Percentiles rank a stretch among this genome's conserved stretches.
Conservation (phyloP, 805 yeast species). For the Cyberlindnera mississippiensis region DNA sequence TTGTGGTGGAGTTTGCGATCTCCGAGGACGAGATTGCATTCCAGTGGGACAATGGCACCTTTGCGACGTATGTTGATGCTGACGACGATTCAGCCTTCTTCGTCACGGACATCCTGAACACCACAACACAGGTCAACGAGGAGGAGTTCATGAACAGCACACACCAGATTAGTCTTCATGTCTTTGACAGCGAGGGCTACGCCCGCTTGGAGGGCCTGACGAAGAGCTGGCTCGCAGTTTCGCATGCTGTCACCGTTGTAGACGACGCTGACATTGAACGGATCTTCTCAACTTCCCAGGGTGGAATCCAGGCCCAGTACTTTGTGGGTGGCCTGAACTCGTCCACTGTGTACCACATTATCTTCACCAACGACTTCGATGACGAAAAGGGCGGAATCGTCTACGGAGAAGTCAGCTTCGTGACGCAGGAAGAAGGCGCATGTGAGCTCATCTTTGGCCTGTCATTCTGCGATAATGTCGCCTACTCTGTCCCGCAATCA, state of each 20-base stretch:
- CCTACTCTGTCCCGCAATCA: slow-evolving; percentile 78
- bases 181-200: slow-evolving; percentile 12
- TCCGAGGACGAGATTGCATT: slow-evolving; percentile 59
- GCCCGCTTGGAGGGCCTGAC: slow-evolving; percentile 1
- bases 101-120: slow-evolving; percentile 50
- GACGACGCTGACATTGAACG: neutral
- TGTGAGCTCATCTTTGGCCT: slow-evolving; percentile 75
- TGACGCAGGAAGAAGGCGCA: slow-evolving; percentile 47
- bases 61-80: slow-evolving; percentile 60
- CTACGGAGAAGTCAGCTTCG: slow-evolving; percentile 52
- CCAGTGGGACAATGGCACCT: slow-evolving; percentile 61
- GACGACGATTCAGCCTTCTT: slow-evolving; percentile 67
- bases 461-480: slow-evolving; percentile 75
- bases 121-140: slow-evolving; percentile 12
- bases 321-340: slow-evolving; percentile 55
- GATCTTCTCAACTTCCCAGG: slow-evolving; percentile 20
- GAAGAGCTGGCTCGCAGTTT: slow-evolving; percentile 15
- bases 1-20: slow-evolving; percentile 48
- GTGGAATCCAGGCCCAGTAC: slow-evolving; percentile 52
- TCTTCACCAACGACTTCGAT: slow-evolving; percentile 48
- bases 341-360: slow-evolving; percentile 61
- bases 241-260: slow-evolving; percentile 7
- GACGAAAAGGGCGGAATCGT: slow-evolving; percentile 58
- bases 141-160: slow-evolving; percentile 11
- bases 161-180: slow-evolving; percentile 1